phyloP scores from a whole-genome alignment of 176 grass and related monocot genomes.

The Coix lacrymajobi region DNA sequence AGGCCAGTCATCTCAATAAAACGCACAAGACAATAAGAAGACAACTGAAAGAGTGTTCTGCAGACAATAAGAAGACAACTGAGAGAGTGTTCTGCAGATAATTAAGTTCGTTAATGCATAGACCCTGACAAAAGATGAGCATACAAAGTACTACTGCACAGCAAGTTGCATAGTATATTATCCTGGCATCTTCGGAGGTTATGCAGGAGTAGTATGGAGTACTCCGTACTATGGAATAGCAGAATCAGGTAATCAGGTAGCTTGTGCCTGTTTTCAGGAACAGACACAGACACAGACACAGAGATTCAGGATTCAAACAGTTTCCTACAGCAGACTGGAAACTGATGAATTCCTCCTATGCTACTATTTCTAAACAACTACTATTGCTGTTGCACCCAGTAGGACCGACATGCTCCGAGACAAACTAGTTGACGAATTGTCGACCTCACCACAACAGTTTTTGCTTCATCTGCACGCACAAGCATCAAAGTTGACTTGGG shows the following conservation, averaged over 20 bases:
- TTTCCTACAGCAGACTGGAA: neutral
- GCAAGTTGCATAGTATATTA: neutral
- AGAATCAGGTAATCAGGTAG: neutral
- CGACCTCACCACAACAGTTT: neutral
- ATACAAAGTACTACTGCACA: neutral
- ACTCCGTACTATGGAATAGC: neutral
- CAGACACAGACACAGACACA: slow-evolving; percentile 17
- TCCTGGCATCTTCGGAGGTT: neutral
- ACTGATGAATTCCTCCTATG: neutral
- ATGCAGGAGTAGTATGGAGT: neutral
- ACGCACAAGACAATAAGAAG: neutral
- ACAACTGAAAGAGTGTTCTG: neutral
- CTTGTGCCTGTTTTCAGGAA: slow-evolving; percentile 34
- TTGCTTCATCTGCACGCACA: slow-evolving; percentile 2
- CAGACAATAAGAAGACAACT: slow-evolving; percentile 5
- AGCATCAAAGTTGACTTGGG: slow-evolving; percentile 23
- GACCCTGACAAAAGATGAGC: neutral
- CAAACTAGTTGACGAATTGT: neutral
- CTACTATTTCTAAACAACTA: neutral
- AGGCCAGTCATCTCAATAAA: neutral
- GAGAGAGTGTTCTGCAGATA: neutral
- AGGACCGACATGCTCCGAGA: slow-evolving; percentile 15
- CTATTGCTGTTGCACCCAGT: neutral
- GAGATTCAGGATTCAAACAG: slow-evolving; percentile 23
- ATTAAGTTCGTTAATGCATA: neutral